phyloP scores from a whole-genome alignment of 108 stramenopile species.

The Nitzschia sp. region DNA sequence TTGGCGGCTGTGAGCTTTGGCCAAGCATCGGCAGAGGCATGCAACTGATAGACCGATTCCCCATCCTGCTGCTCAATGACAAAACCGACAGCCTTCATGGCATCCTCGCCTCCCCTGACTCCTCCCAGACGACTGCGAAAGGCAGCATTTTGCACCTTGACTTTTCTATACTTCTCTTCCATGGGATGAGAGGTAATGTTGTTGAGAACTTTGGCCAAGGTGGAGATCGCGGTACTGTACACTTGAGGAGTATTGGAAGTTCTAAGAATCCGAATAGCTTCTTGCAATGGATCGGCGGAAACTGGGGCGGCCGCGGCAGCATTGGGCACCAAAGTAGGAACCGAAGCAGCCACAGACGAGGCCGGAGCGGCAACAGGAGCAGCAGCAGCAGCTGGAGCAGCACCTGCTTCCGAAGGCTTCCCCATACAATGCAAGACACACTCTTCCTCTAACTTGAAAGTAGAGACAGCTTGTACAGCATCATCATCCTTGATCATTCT shows the following conservation, averaged over 20 bases:
- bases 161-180: slow-evolving; percentile 86
- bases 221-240: slow-evolving; percentile 60
- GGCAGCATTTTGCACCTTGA: slow-evolving; percentile 72
- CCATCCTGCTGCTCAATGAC: slow-evolving; percentile 32
- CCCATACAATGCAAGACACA: slow-evolving; percentile 88
- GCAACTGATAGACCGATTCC: slow-evolving; percentile 50
- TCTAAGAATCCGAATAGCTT: slow-evolving; percentile 51
- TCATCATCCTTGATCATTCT: slow-evolving; percentile 66
- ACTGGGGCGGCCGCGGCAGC: slow-evolving; percentile 17
- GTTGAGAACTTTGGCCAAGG: slow-evolving; percentile 61
- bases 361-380: slow-evolving; percentile 15
- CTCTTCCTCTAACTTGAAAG: slow-evolving; percentile 72
- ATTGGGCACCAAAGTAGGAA: slow-evolving; percentile 22
- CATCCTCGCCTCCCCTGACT: slow-evolving; percentile 51
- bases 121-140: slow-evolving; percentile 70
- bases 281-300: slow-evolving; percentile 32
- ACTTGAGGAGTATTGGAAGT: slow-evolving; percentile 35
- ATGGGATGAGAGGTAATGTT: slow-evolving; percentile 75
- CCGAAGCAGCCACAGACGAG: background rate
- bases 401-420: slow-evolving; percentile 43
- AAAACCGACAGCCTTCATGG: slow-evolving; percentile 63
- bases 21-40: slow-evolving; percentile 74
- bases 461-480: slow-evolving; percentile 34
- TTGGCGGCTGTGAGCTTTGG: slow-evolving; percentile 48
- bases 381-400: slow-evolving; percentile 16